These are phyloP conservation scores for Candida sp. DNA, from an alignment of 1,139 yeast species.

Conservation along the genomic window DNA sequence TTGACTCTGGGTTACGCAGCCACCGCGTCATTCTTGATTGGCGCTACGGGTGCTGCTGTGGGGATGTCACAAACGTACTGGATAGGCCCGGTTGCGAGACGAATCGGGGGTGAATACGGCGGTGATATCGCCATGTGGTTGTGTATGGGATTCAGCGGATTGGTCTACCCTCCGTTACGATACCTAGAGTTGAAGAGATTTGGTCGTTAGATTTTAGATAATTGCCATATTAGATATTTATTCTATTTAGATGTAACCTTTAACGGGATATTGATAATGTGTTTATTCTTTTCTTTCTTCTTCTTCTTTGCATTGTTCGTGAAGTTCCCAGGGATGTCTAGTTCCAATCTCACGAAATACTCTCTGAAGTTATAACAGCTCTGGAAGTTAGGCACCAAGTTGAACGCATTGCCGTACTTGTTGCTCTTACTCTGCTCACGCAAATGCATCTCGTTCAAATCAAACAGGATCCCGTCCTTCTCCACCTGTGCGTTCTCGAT, in stretches of 20 bases:
- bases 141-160: constrained; percentile 71
- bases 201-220: constrained; percentile 37
- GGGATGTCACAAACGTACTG: constrained; percentile 86
- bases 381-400: constrained; percentile 43
- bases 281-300: constrained; percentile 4
- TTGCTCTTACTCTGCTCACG: constrained; percentile 5
- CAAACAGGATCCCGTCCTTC: constrained; percentile 4
- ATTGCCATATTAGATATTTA: not conserved
- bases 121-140: constrained; percentile 88
- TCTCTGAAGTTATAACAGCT: constrained; percentile 34
- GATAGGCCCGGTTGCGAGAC: constrained; percentile 73
- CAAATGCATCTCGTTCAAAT: constrained; percentile 7
- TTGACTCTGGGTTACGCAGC: constrained; percentile 74
- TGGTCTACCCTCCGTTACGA: constrained; percentile 66
- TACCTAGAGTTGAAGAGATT: constrained; percentile 63
- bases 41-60: constrained; percentile 78
- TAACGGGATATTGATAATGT: constrained; percentile 8
- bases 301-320: not conserved
- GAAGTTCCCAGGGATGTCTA: constrained; percentile 19
- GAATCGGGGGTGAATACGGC: constrained; percentile 57
- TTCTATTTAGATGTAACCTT: constrained; percentile 1
- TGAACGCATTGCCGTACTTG: constrained; percentile 16
- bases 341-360: constrained; percentile 32
- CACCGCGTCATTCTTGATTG: constrained; percentile 57
- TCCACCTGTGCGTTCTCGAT: constrained; percentile 16